Evolutionary conservation across 495 filamentous ascomycete genomes (phyloP), one percentile per base, ranked within the genome.

Genomic region (Neurospora sp.): DNA sequence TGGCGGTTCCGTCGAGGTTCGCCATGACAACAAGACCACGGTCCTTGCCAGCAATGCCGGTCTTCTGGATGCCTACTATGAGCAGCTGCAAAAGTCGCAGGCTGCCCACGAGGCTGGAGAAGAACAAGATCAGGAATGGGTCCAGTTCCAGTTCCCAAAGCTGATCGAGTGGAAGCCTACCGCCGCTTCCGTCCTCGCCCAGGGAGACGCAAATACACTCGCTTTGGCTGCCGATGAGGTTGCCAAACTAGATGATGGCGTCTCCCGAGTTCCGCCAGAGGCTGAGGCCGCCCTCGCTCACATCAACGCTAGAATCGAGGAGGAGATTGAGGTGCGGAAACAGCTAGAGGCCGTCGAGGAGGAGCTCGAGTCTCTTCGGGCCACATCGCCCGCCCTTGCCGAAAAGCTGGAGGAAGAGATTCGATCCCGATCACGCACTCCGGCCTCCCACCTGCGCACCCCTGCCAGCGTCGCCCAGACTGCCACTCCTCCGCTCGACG

Each of bases 101-200:
- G 89, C 88, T 75, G 86, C 85, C 41, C 87, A 85, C 18, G 85
- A 81, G 39, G 88, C 83, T 38, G 87, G 84, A 22, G 85, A 80
- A 27, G 91, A 91, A 59, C 77, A 78, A 27, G 91, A 91, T 40
- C 89, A 91, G 75, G 94, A 97, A 78, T 97, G 93, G 93, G 90
- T 89, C 42, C 94, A 97, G 81, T 94, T 94, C 75, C 93, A 97
- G 81, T 93, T 94, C 81, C 89, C 89, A 39, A 90, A 92, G 78
- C 86, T 89, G 48, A 93, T 97, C 80, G 94, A 93, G 77, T 96
- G 94, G 93, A 92, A 94, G 82, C 90, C 90, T 0, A 80, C 86
- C 14, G 78, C 83, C 10, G 80, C 83, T 41, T 81, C 84, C 41
- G 78, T 86, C 44, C 81, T 85, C 40, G 81, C 86, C 18, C 86